Conservation (phyloP, 192 early-diverging fungal species). For the Backusella westeae region DNA sequence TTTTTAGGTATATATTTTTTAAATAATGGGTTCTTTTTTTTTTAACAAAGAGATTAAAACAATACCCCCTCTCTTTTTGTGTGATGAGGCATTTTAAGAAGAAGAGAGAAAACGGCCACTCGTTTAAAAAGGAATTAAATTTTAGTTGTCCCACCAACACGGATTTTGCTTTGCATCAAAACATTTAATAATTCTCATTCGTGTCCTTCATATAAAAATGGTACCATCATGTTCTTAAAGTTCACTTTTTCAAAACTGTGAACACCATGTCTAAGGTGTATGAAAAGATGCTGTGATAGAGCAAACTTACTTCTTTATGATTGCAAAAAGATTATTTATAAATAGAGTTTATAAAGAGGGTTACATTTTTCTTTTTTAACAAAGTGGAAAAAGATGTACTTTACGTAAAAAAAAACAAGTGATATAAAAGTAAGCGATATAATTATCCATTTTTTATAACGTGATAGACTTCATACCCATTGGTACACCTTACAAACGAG, state of each 20-base stretch:
- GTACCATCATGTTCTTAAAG: background rate
- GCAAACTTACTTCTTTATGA: background rate
- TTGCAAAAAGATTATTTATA: background rate
- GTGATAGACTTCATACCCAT: background rate
- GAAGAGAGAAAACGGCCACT: background rate
- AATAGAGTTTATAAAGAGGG: background rate
- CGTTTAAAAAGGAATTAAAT: background rate
- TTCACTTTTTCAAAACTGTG: background rate
- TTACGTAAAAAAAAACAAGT: background rate
- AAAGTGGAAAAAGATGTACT: background rate
- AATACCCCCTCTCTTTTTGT: background rate
- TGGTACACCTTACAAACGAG: background rate
- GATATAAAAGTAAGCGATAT: background rate
- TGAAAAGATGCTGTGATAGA: background rate
- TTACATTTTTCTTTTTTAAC: background rate
- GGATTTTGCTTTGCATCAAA: background rate
- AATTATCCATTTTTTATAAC: background rate
- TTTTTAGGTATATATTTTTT: background rate
- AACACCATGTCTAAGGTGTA: background rate
- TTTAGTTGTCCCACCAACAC: conserved; percentile 1
- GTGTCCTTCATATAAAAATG: background rate
- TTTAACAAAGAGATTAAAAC: background rate
- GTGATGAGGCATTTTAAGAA: background rate
- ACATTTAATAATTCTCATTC: background rate
- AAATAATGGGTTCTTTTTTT: background rate